A percentile compares a stretch with the other conserved stretches of the same genome.
Conservation (phyloP, 257 asterid species). For the Solanum verrucosum region DNA sequence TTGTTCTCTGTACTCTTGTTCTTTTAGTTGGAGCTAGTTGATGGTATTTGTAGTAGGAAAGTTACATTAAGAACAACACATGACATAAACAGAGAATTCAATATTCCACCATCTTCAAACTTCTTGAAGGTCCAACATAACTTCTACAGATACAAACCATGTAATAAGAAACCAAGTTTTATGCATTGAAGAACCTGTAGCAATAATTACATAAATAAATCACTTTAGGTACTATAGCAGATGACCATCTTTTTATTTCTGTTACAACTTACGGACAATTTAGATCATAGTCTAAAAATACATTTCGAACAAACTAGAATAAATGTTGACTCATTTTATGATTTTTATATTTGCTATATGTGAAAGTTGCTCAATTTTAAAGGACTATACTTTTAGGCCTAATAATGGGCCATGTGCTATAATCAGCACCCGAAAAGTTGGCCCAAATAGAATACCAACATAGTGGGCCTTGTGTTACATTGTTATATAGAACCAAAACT, state of each 20-base stretch:
- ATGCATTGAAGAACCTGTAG: neutral
- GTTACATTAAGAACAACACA: fast-evolving
- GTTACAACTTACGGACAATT: neutral
- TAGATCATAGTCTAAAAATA: fast-evolving
- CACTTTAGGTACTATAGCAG: no score
- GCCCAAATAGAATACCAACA: neutral
- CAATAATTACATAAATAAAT: no score
- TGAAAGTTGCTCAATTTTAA: no score
- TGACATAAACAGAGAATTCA: neutral
- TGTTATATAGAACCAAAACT: neutral
- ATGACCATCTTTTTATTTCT: neutral
- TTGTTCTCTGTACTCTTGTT: neutral
- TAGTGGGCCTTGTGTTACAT: neutral
- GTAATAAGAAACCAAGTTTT: neutral
- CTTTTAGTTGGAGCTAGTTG: neutral
- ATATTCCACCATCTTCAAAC: neutral
- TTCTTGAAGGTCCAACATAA: no score
- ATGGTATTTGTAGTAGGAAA: neutral
- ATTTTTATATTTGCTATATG: no score
- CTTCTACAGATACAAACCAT: neutral
- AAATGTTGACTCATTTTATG: no score
- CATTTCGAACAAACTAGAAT: neutral
- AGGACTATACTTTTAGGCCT: neutral
- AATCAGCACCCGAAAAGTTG: neutral
- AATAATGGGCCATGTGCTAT: neutral